Base-by-base conservation (phyloP, 2,329 filamentous ascomycete genomes). In the Cercospora sp. region DNA sequence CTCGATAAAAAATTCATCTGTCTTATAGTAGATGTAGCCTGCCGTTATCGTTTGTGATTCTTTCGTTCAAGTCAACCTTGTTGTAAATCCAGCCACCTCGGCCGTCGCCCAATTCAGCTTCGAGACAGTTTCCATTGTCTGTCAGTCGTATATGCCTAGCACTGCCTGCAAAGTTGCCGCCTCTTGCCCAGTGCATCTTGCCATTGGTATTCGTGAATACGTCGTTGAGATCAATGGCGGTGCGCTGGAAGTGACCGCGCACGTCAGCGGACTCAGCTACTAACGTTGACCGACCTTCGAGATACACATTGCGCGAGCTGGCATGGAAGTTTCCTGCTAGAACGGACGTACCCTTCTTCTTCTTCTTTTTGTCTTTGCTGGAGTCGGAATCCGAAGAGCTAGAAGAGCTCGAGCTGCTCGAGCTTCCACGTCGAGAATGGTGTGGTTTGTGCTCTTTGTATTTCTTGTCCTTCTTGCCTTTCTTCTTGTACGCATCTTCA, bases 401-500 rank as follows among this genome's bases (percentile, higher is more conserved):
- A 21, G 69, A 72, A 24, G 69, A 72, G 21, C 69, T 70, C n/a
- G 66, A 70, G 2, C 68, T 70, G 6, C 63, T 69, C 6, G 65
- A 69, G 63, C 59, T 63, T 9, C 69, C 66, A 2, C 67, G 69
- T n/a, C 67, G 69, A 18, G 65, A 65, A 55, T 55, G 49, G 37
- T 59, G 64, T 32, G 64, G 67, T 58, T 55, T 55, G 49, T 55
- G 49, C 13, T 74, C 70, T 34, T 70, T 65, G 16, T 70, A 65
- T 57, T 76, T 72, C 67, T 74, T 74, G 32, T 81, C 74, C 70
- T 80, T 75, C 70, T 81, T 77, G 26, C 77, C 71, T 69, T 80
- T 76, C 73, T 79, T 78, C 77, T 87, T 87, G 72, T 80, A 71
- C 69, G 84, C 82, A 71, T 88, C 82, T 72, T 87, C 85, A 0